Percentiles rank a stretch among this genome's conserved stretches.
Conservation (phyloP, 2,329 filamentous ascomycete genomes). For the Fusarium tanahbumbuense region DNA sequence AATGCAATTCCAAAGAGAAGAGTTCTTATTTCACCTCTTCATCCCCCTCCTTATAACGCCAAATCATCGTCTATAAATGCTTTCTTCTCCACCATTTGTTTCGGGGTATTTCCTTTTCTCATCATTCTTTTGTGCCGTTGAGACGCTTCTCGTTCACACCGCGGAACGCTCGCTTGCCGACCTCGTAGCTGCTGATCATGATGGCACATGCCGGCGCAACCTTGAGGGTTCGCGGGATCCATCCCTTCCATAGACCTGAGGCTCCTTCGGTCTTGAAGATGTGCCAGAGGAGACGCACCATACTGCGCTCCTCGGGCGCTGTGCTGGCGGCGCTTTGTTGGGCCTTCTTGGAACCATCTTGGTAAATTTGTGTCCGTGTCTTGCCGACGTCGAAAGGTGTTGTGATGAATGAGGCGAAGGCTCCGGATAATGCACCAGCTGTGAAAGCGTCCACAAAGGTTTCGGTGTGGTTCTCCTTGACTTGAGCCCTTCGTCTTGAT, state of each 20-base stretch:
- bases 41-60: conserved; percentile 36
- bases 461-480: conserved; percentile 75
- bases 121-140: conserved; percentile 5
- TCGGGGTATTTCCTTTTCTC: conserved; percentile 25
- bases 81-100: conserved; percentile 1
- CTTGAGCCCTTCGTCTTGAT: conserved; percentile 67
- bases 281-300: conserved; percentile 87
- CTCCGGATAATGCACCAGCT: conserved; percentile 85
- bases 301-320: conserved; percentile 79
- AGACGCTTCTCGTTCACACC: conserved; percentile 71
- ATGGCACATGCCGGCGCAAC: conserved; percentile 97
- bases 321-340: conserved; percentile 43
- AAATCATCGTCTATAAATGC: conserved; percentile 29
- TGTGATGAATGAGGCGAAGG: conserved; percentile 86
- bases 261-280: conserved; percentile 89
- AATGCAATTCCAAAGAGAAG: conserved; percentile 27
- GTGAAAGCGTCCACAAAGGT: conserved; percentile 92
- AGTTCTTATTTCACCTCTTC: conserved; percentile 23
- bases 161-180: conserved; percentile 89
- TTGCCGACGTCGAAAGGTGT: conserved; percentile 98
- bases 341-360: conserved; percentile 58
- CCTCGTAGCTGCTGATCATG: conserved; percentile 98
- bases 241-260: conserved; percentile 86
- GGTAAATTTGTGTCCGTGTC: conserved; percentile 88
- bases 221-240: conserved; percentile 91